Conservation (phyloP, 1,284 basidiomycete genomes). For the Amanita bisporigera region DNA sequence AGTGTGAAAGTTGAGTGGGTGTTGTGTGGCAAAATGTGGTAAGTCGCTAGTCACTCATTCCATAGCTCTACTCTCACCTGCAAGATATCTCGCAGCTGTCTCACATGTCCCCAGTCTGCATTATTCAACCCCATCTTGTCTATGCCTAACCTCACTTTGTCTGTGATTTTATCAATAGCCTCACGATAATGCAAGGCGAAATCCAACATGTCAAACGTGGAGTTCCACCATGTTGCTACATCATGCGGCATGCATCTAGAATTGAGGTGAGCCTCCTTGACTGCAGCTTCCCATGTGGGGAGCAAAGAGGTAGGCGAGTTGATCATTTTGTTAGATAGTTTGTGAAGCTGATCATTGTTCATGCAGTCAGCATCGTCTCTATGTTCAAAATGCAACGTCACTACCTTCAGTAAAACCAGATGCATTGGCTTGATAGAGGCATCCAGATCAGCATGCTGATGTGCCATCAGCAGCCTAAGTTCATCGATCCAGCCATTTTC, state of each 20-base stretch:
- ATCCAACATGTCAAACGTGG: no score
- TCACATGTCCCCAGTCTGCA: slow-evolving; percentile 16
- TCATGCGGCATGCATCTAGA: neutral
- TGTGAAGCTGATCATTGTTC: neutral
- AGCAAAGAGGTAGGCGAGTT: neutral
- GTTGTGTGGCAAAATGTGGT: no score
- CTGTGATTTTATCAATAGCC: neutral
- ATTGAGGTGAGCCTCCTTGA: neutral
- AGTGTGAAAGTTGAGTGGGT: no score
- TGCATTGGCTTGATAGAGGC: neutral
- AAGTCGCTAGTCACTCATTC: no score
- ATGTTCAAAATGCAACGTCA: neutral
- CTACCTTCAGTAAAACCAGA: neutral
- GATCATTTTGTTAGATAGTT: neutral
- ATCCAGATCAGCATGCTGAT: neutral
- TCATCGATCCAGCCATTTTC: neutral
- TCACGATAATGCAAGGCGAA: neutral
- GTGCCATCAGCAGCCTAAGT: neutral
- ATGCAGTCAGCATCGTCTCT: neutral
- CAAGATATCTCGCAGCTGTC: slow-evolving; percentile 11
- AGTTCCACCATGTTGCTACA: neutral
- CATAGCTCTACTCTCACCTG: slow-evolving; percentile 6
- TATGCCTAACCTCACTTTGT: neutral
- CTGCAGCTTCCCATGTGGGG: neutral
- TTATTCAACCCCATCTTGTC: slow-evolving; percentile 26